Evolutionary conservation across 106 monocot genomes (phyloP), one percentile per base, ranked within the genome.

Genomic region (Alisma plantagoaquatica): DNA sequence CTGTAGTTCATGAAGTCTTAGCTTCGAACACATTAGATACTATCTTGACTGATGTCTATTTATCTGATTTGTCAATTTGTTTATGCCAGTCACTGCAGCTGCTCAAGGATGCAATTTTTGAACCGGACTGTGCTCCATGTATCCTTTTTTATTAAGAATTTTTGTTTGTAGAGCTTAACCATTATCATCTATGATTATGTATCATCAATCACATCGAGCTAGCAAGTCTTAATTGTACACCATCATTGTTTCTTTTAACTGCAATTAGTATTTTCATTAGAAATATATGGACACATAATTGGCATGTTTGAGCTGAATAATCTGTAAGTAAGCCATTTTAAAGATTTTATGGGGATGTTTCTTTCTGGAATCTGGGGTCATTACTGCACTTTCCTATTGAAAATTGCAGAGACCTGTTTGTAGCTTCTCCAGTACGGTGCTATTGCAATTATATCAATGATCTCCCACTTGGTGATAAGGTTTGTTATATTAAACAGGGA

Each of bases 261-360:
- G 8, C 61, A 28, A 61, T 11, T 29, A 91, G 96, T 98, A 60
- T 98, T 98, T 67, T 98, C 96, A 6, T 89, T 89, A 49, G 89
- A 98, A 52, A 77, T 82, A 46, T 98, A 98, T 75, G 96, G 96
- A n/a, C 75, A 84, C 65, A 81, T 98, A 49, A 89, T 98, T 73
- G 89, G 89, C 57, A 98, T 98, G 96, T 98, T 98, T 82, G 96
- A 98, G 71, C 78, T 98, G 33, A 98, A 98, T 71, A 98, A 98
- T 85, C 96, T 98, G 96, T 98, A 79, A 98, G 89, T 98, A 56
- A 41, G n/a, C 28, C 47, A 2, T 25, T 38, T 38, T n/a, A n/a
- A n/a, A 38, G 35, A 14, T 38, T 38, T 38, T 38, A 6, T 7
- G 35, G 14, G 6, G 35, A 7, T 38, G 14, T 6, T 38, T 38